phyloP scores from a whole-genome alignment of 2,329 filamentous ascomycete genomes.

The Fusarium lateritium region DNA sequence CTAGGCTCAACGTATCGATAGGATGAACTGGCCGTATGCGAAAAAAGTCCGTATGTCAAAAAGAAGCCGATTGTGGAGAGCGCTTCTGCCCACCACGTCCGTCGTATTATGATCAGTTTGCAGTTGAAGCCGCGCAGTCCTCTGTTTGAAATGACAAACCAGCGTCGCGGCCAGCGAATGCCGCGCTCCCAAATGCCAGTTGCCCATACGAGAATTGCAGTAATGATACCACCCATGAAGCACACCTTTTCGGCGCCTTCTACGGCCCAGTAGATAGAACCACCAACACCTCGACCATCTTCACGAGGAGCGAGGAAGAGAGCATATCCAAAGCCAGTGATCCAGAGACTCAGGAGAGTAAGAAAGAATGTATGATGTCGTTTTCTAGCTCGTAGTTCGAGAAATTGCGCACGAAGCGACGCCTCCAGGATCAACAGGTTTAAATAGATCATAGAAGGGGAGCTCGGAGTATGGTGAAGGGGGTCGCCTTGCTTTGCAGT shows the following conservation, averaged over 20 bases:
- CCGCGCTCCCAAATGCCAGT: conserved; percentile 98
- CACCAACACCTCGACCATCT: conserved; percentile 91
- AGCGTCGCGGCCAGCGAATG: conserved; percentile 92
- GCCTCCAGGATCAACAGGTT: conserved; percentile 98
- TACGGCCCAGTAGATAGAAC: conserved; percentile 96
- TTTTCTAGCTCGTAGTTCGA: conserved; percentile 87
- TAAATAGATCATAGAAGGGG: conserved; percentile 96
- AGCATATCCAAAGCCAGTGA: conserved; percentile 87
- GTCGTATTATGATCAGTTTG: conserved; percentile 91
- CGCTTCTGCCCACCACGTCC: conserved; percentile 85
- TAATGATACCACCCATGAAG: conserved; percentile 91
- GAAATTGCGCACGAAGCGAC: conserved; percentile 91
- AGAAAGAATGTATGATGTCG: conserved; percentile 96
- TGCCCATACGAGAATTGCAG: conserved; percentile 88
- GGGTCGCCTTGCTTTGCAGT: conserved; percentile 74
- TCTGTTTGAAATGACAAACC: conserved; percentile 90
- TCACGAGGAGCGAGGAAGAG: conserved; percentile 96
- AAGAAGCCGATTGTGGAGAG: conserved; percentile 82
- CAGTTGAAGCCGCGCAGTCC: conserved; percentile 94
- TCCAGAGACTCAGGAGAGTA: conserved; percentile 83
- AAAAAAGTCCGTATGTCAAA: conserved; percentile 81
- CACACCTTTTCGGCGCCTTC: conserved; percentile 92
- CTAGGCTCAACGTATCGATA: conserved; percentile 83
- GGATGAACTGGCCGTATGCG: conserved; percentile 75
- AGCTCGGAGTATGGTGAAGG: conserved; percentile 85